Percentiles rank a stretch among this genome's conserved stretches.
phyloP scores from a whole-genome alignment of 805 yeast genomes.

The Yarrowia sp. region DNA sequence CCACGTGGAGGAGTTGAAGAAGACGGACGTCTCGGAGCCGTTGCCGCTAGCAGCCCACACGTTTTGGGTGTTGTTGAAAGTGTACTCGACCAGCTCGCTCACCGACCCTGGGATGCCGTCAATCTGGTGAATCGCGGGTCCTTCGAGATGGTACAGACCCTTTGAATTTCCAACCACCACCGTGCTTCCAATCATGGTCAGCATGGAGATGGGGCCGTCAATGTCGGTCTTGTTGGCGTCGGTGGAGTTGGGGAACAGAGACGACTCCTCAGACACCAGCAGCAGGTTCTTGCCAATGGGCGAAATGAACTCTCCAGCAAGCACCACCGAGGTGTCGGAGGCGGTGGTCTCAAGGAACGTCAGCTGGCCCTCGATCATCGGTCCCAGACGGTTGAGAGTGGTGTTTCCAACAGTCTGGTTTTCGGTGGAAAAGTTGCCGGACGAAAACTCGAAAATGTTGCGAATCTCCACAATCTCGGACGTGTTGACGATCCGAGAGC shows the following conservation, averaged over 20 bases:
- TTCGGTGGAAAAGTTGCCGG: constrained; percentile 55
- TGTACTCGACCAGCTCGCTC: background rate
- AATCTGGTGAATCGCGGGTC: background rate
- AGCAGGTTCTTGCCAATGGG: constrained; percentile 7
- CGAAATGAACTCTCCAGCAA: constrained; percentile 5
- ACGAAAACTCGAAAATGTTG: constrained; percentile 80
- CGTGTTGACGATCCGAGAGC: background rate
- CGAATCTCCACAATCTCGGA: constrained; percentile 43
- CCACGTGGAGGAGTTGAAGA: constrained; percentile 14
- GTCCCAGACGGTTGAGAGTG: constrained; percentile 43
- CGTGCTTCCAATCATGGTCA: background rate
- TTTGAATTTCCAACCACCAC: background rate
- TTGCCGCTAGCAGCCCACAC: background rate
- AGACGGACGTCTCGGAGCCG: background rate
- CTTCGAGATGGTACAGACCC: background rate
- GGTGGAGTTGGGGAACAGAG: background rate
- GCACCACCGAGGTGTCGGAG: background rate
- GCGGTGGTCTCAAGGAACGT: background rate
- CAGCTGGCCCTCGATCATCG: constrained; percentile 6
- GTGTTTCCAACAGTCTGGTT: constrained; percentile 48
- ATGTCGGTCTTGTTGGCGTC: background rate
- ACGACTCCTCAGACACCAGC: background rate
- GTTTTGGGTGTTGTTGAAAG: background rate
- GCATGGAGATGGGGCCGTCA: background rate
- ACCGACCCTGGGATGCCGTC: background rate